A percentile compares a stretch with the other conserved stretches of the same genome.
Conservation (phyloP, 495 filamentous ascomycete species). For the Darksidea phi region DNA sequence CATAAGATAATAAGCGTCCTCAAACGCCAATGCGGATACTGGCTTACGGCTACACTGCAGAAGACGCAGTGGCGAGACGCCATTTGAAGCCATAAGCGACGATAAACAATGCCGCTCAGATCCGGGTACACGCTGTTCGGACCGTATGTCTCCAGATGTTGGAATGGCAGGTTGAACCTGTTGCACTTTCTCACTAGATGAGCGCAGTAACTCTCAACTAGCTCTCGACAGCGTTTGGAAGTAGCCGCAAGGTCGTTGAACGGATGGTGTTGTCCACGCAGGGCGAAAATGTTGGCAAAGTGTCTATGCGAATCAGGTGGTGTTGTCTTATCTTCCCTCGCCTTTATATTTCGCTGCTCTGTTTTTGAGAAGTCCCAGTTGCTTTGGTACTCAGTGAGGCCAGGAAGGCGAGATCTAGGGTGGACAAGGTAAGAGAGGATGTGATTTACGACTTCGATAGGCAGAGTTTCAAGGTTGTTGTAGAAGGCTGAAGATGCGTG, state of each 20-base stretch:
- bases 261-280: background rate
- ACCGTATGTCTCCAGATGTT: background rate
- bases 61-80: constrained; percentile 13
- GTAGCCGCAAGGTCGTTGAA: constrained; percentile 11
- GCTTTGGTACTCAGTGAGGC: constrained; percentile 11
- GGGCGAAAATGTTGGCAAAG: background rate
- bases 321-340: background rate
- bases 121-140: constrained; percentile 6
- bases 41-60: background rate
- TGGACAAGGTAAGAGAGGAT: constrained; percentile 19
- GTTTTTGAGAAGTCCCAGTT: background rate
- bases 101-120: constrained; percentile 13
- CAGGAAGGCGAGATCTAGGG: constrained; percentile 17
- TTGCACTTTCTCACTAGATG: constrained; percentile 12
- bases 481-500: background rate
- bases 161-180: constrained; percentile 14
- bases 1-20: background rate
- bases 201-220: constrained; percentile 10
- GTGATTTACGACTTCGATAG: constrained; percentile 6
- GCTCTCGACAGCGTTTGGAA: background rate
- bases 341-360: background rate
- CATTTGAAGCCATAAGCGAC: constrained; percentile 16
- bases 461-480: constrained; percentile 9
- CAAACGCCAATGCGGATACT: background rate
- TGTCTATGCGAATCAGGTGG: background rate